Percentiles rank a stretch among this genome's conserved stretches.
phyloP scores from a whole-genome alignment of 768 basidiomycete genomes.

The Leucosporidium creatinivorum region DNA sequence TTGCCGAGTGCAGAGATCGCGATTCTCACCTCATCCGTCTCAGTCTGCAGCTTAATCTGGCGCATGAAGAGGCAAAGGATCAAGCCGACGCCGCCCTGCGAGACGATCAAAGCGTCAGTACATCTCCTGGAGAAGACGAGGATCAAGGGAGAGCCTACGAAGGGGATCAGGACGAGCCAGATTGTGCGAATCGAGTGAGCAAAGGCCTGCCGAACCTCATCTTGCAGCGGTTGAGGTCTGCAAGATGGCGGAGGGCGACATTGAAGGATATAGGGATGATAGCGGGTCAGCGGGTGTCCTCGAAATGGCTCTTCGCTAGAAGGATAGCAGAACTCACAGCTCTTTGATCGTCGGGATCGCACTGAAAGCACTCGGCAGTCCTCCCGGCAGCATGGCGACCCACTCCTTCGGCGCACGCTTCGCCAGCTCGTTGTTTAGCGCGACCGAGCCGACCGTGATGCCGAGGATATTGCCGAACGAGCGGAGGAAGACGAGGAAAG shows the following conservation, averaged over 20 bases:
- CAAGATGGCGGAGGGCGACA: no score
- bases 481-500: slow-evolving; percentile 20
- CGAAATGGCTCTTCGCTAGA: no score
- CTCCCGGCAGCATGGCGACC: slow-evolving; percentile 7
- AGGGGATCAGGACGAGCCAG: slow-evolving; percentile 8
- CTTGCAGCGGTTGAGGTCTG: not conserved
- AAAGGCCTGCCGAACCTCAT: not conserved
- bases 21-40: not conserved
- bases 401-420: slow-evolving; percentile 46
- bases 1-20: no score
- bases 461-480: slow-evolving; percentile 48
- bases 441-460: slow-evolving; percentile 46
- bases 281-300: no score
- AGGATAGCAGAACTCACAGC: not conserved
- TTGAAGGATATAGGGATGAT: no score
- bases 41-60: not conserved
- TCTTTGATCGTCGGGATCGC: not conserved
- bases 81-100: not conserved
- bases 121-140: no score
- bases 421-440: slow-evolving; percentile 51
- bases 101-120: not conserved
- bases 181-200: not conserved
- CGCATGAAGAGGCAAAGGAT: not conserved
- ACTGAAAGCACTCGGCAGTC: not conserved
- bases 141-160: not conserved